Evolutionary conservation across 371 early-diverging fungal genomes (phyloP).

Genomic region (Syncephalastrum monosporum): DNA sequence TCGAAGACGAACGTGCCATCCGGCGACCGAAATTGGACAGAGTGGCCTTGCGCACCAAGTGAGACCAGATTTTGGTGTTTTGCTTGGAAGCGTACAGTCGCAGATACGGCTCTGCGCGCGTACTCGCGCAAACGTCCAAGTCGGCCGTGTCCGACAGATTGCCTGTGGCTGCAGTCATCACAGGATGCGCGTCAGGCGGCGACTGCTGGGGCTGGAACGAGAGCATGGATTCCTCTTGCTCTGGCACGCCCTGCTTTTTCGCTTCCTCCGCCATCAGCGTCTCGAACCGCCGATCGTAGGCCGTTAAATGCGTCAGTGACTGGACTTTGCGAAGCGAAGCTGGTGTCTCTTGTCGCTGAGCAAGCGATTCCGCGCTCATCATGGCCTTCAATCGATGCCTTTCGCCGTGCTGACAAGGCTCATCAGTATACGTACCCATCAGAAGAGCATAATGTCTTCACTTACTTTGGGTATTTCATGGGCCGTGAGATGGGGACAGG

Average conservation of each 20-base stretch:
- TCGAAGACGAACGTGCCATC: neutral
- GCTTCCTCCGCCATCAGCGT: slow-evolving; percentile 1
- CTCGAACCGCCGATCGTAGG: slow-evolving; percentile 1
- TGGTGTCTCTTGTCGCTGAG: neutral
- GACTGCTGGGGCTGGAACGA: slow-evolving; percentile 1
- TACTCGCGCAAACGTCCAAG: slow-evolving; percentile 12
- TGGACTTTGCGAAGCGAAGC: neutral
- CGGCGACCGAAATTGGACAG: slow-evolving; percentile 12
- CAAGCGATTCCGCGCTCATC: slow-evolving; percentile 8
- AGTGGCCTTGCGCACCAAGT: slow-evolving; percentile 15
- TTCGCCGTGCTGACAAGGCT: neutral
- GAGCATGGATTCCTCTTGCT: neutral
- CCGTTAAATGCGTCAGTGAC: slow-evolving; percentile 1
- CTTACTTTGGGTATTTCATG: too few relatives aligned
- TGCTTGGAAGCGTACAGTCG: slow-evolving; percentile 20
- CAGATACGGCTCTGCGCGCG: slow-evolving; percentile 14
- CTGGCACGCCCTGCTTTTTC: slow-evolving; percentile 3
- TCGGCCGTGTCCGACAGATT: slow-evolving; percentile 8
- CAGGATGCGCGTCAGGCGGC: neutral
- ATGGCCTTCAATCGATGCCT: slow-evolving; percentile 3
- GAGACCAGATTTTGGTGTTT: slow-evolving; percentile 20
- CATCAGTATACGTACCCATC: too few relatives aligned
- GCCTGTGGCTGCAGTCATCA: neutral
- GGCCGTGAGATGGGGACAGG: slow-evolving; percentile 1
- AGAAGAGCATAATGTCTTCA: too few relatives aligned